phyloP scores from a whole-genome alignment of 148 eudicot genomes.

The Amaranthus cruentus region DNA sequence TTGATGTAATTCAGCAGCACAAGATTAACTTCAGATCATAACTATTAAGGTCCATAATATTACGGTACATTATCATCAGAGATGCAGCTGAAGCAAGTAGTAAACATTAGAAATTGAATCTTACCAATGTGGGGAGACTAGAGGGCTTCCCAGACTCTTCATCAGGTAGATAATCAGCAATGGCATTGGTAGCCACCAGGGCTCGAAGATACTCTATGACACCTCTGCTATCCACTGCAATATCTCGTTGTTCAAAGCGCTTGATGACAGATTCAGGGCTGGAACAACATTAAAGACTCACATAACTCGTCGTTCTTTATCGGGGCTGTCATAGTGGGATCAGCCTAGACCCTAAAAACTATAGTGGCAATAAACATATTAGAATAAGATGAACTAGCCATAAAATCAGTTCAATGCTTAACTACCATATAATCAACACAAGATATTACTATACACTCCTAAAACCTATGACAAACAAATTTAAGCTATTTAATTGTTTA shows the following conservation, averaged over 20 bases:
- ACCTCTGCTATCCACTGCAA: conserved; percentile 81
- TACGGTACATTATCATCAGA: conserved; percentile 3
- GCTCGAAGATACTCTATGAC: conserved; percentile 87
- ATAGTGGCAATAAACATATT: not conserved
- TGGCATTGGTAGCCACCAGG: conserved; percentile 80
- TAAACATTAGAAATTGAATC: not conserved
- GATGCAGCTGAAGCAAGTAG: conserved; percentile 14
- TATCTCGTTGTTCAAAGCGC: conserved; percentile 72
- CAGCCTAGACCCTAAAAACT: conserved; percentile 7
- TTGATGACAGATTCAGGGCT: conserved; percentile 88
- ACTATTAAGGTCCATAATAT: not conserved
- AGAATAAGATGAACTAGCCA: not conserved
- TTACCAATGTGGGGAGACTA: conserved; percentile 83
- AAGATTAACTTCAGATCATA: no score
- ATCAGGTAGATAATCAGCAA: conserved; percentile 85
- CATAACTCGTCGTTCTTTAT: not conserved
- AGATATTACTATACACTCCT: not conserved
- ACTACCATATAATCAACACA: not conserved
- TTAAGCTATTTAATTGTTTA: not conserved
- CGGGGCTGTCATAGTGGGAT: not conserved
- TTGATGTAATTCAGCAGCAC: not conserved
- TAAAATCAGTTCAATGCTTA: not conserved
- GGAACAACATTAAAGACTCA: conserved; percentile 16
- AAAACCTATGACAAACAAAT: not conserved
- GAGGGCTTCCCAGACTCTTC: conserved; percentile 87